These are phyloP conservation scores for Lophium mytilinum DNA, from an alignment of 495 filamentous ascomycete genomes.

Conservation along the genomic window DNA sequence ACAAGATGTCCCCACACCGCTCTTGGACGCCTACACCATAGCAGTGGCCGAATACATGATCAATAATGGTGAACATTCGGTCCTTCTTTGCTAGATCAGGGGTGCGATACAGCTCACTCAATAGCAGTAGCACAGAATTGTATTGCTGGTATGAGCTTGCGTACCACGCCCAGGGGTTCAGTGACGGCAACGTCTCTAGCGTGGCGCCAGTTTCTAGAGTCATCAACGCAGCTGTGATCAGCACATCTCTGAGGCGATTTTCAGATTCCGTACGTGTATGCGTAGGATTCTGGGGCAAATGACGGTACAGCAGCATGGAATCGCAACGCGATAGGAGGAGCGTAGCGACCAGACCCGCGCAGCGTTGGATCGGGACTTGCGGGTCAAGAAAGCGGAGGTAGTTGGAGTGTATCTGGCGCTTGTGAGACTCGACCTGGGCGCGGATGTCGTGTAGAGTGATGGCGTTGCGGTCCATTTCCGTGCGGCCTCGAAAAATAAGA, in stretches of 20 bases:
- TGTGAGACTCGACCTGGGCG: conserved; percentile 14
- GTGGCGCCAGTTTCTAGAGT: conserved; percentile 25
- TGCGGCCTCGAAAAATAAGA: conserved; percentile 23
- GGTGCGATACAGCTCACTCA: conserved; percentile 22
- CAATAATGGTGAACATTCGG: conserved; percentile 26
- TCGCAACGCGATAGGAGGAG: conserved; percentile 24
- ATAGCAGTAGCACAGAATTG: conserved; percentile 19
- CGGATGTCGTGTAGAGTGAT: conserved; percentile 19
- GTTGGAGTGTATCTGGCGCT: conserved; percentile 20
- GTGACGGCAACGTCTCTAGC: conserved; percentile 23
- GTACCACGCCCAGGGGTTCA: conserved; percentile 27
- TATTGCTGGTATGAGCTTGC: conserved; percentile 27
- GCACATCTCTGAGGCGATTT: conserved; percentile 19
- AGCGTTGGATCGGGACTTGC: conserved; percentile 20
- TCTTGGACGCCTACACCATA: conserved; percentile 23
- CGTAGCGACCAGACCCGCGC: conserved; percentile 20
- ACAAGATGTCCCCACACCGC: conserved; percentile 20
- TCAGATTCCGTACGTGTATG: conserved; percentile 23
- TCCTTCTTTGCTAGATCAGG: conserved; percentile 20
- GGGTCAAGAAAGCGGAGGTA: conserved; percentile 21
- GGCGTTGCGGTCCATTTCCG: conserved; percentile 22
- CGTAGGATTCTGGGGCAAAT: conserved; percentile 17
- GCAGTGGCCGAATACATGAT: conserved; percentile 28
- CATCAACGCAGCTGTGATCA: conserved; percentile 19
- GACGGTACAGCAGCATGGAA: conserved; percentile 26